Percentiles rank a stretch among this genome's conserved stretches.
Evolutionary conservation across 768 basidiomycete genomes (phyloP).

Genomic region (Leccinum boreale): DNA sequence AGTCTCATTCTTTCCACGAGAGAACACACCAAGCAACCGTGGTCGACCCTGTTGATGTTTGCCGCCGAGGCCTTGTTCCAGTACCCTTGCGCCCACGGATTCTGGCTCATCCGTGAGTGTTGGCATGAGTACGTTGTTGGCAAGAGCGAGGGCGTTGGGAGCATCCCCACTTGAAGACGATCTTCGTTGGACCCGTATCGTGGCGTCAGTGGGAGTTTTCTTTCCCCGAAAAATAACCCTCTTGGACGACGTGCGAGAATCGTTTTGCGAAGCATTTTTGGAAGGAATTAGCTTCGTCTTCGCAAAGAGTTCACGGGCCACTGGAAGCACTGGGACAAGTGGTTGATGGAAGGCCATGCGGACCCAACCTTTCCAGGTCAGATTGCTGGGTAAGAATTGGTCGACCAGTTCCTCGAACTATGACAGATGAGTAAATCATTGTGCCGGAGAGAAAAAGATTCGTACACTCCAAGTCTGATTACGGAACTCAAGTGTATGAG

Average conservation of each 20-base stretch:
- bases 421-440: slow-evolving; percentile 2
- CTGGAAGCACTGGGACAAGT: slow-evolving; percentile 71
- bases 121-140: slow-evolving; percentile 24
- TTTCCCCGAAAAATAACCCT: slow-evolving; percentile 20
- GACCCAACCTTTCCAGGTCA: slow-evolving; percentile 78
- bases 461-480: slow-evolving; percentile 82
- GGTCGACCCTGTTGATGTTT: slow-evolving; percentile 27
- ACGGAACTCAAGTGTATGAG: slow-evolving; percentile 75
- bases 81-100: slow-evolving; percentile 19
- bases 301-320: slow-evolving; percentile 72
- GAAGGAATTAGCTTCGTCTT: slow-evolving; percentile 70
- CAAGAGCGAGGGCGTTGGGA: not conserved
- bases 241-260: slow-evolving; percentile 23
- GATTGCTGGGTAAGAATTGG: slow-evolving; percentile 76
- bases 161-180: slow-evolving; percentile 21
- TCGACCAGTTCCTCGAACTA: slow-evolving; percentile 79
- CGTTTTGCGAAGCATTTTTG: slow-evolving; percentile 30
- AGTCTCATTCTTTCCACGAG: slow-evolving; percentile 21
- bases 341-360: slow-evolving; percentile 83
- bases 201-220: slow-evolving; percentile 11
- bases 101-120: slow-evolving; percentile 44
- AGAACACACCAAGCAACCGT: slow-evolving; percentile 30
- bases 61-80: slow-evolving; percentile 9
- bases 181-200: slow-evolving; percentile 15
- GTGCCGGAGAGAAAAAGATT: slow-evolving; percentile 11